These are phyloP conservation scores for Myxozyma mucilagina DNA, from an alignment of 805 yeast species.

Conservation along the genomic window DNA sequence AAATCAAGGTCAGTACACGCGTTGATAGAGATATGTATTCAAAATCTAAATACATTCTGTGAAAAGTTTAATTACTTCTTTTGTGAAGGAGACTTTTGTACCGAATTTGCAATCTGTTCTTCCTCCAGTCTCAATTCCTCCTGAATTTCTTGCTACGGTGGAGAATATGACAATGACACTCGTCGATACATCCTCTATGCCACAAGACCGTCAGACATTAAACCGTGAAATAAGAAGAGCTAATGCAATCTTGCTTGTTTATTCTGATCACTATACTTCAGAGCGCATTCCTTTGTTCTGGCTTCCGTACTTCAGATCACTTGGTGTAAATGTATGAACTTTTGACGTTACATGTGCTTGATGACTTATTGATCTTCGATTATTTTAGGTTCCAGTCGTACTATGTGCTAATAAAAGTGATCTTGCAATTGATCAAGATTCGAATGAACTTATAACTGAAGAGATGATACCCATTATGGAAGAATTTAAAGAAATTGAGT, in stretches of 20 bases:
- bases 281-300: conserved; percentile 89
- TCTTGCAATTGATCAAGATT: conserved; percentile 44
- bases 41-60: not conserved
- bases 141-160: conserved; percentile 54
- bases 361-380: not conserved
- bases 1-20: conserved; percentile 29
- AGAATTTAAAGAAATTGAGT: conserved; percentile 91
- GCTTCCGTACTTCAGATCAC: conserved; percentile 88
- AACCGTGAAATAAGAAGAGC: conserved; percentile 78
- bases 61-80: conserved; percentile 65
- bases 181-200: conserved; percentile 66
- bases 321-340: conserved; percentile 69
- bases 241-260: conserved; percentile 92
- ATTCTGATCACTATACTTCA: conserved; percentile 90
- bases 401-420: conserved; percentile 84
- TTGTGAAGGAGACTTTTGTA: conserved; percentile 75
- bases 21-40: not conserved
- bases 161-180: conserved; percentile 63
- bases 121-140: conserved; percentile 83
- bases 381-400: conserved; percentile 68
- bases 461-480: conserved; percentile 83
- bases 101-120: conserved; percentile 74
- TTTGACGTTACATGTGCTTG: not conserved
- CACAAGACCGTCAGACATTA: conserved; percentile 60
- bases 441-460: conserved; percentile 57